Base-by-base conservation (phyloP, 139 green algal genomes). In the Coelastrella sp. region DNA sequence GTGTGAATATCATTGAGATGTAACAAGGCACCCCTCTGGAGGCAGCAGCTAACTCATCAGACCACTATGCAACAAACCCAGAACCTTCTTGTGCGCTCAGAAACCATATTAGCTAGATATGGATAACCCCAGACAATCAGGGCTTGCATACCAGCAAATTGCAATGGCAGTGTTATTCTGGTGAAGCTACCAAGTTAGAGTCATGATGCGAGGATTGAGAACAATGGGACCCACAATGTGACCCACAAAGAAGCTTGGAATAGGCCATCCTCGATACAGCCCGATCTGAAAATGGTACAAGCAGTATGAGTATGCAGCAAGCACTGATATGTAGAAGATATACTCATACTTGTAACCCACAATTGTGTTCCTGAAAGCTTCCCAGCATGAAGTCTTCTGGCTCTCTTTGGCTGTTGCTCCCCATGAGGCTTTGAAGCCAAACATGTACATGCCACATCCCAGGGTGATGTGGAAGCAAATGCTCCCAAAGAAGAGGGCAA, bases 381-480 rank as follows among this genome's bases (percentile, higher is more conserved):
- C 19, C 53, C 53, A 64, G 53, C 53, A 64, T n/a, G 53, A 32
- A 5, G 53, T 64, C 53, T 64, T 64, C 6, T n/a, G 6, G 17
- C 17, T 64, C 21, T n/a, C 21, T 21, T 64, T 64, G 11, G 53
- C 53, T 64, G 53, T 64, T 23, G 78, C 78, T 11, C 78, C 78
- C 78, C 78, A 84, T 19, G 38, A 25, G 13, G 45, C 60, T 25
- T 75, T 75, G 32, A 76, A 6, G 38, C 59, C 13, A 23, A 84
- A 76, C 9, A 84, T 53, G 78, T 84, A 84, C 25, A 73, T 76
- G 78, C 41, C 50, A 41, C 59, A 84, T 4, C 27, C 60, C 38
- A 48, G 37, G 4, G 78, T 84, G 7, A 76, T n/a, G 37, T 13
- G 60, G 60, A 84, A 84, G 37, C 75, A 51, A 17, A 84, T 30